phyloP scores from a whole-genome alignment of 2,329 filamentous ascomycete genomes.

The Fusarium torulosum region DNA sequence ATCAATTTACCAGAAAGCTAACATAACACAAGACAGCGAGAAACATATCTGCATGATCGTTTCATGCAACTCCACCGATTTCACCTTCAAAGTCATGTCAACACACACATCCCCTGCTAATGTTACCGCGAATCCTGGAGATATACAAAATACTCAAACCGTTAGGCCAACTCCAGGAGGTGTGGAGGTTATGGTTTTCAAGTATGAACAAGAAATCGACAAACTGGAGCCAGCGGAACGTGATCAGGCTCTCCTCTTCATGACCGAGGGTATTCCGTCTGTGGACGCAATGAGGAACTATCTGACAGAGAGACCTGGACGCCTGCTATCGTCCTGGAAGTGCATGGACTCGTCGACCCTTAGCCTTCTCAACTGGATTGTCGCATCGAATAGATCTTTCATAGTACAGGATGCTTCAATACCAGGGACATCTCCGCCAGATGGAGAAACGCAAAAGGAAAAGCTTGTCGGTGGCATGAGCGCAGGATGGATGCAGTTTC shows the following conservation, averaged over 20 bases:
- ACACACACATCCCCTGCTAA: conserved; percentile 13
- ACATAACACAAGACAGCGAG: conserved; percentile 25
- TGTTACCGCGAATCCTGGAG: neutral
- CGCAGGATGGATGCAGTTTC: conserved; percentile 79
- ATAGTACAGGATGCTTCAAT: conserved; percentile 78
- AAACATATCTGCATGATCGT: conserved; percentile 39
- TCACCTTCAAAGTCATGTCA: conserved; percentile 30
- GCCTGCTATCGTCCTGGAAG: conserved; percentile 59
- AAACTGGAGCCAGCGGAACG: conserved; percentile 23
- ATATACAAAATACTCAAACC: neutral
- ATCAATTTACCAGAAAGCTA: neutral
- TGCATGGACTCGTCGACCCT: conserved; percentile 74
- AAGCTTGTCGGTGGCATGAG: conserved; percentile 71
- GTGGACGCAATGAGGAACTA: conserved; percentile 69
- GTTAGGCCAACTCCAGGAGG: conserved; percentile 19
- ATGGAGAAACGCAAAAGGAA: conserved; percentile 36
- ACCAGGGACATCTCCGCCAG: conserved; percentile 12
- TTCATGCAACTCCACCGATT: conserved; percentile 4
- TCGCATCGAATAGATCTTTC: conserved; percentile 89
- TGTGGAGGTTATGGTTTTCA: conserved; percentile 42
- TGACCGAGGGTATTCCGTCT: conserved; percentile 71
- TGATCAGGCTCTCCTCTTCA: conserved; percentile 54
- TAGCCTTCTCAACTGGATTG: conserved; percentile 83
- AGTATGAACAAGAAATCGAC: conserved; percentile 45
- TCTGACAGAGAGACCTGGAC: conserved; percentile 57